Conservation (phyloP, 257 asterid species). For the Gentiana straminea region DNA sequence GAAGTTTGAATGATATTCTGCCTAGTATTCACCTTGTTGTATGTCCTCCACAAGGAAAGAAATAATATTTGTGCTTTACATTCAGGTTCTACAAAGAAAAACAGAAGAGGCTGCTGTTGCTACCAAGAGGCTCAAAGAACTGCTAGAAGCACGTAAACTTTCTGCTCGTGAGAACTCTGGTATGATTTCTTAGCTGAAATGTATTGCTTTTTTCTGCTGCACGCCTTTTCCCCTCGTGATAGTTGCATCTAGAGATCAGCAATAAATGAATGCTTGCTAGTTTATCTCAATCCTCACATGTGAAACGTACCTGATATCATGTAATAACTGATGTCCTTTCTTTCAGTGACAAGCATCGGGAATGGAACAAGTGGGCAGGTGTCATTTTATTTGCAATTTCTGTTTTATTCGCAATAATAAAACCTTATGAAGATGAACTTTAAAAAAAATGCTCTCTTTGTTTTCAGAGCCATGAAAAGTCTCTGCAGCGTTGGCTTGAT, state of each 20-base stretch:
- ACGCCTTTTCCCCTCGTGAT: too few relatives aligned
- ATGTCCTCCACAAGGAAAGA: neutral
- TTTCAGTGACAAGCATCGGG: constrained; percentile 68
- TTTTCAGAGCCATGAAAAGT: constrained; percentile 71
- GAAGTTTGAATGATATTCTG: neutral
- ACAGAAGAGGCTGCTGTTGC: constrained; percentile 99
- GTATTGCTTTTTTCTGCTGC: neutral
- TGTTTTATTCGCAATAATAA: constrained; percentile 1
- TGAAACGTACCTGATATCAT: neutral
- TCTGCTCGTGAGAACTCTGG: constrained; percentile 85
- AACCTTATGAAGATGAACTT: too few relatives aligned
- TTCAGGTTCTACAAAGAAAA: constrained; percentile 98
- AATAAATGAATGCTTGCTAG: neutral
- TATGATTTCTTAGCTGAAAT: constrained; percentile 15
- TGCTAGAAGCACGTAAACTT: constrained; percentile 96
- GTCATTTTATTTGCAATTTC: constrained; percentile 11
- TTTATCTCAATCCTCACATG: neutral
- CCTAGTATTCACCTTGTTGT: neutral
- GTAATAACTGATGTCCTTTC: constrained; percentile 12
- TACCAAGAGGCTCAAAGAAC: constrained; percentile 90
- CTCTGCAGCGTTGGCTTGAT: constrained; percentile 91
- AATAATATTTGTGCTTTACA: neutral
- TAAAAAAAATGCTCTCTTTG: neutral
- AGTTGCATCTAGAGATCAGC: too few relatives aligned
- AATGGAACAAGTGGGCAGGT: constrained; percentile 77